Percentiles rank a stretch among this genome's conserved stretches.
Evolutionary conservation across 306 rosid genomes (phyloP).

Genomic region (Cucumis cinereus): DNA sequence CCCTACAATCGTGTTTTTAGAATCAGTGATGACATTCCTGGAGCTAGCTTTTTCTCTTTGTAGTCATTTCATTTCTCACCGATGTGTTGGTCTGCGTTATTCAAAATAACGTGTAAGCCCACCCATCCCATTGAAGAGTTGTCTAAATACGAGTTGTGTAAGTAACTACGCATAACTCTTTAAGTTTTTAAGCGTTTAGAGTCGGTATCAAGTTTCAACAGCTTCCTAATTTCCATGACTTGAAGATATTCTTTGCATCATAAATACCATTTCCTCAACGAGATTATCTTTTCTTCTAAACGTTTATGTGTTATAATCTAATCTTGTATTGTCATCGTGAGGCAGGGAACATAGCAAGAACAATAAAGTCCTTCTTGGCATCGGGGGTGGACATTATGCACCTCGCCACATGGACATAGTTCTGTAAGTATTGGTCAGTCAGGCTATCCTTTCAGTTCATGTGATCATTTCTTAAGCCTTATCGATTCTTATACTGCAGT

Average conservation of each 20-base stretch:
- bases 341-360: slow-evolving; percentile 56
- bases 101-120: not conserved
- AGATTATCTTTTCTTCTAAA: not conserved
- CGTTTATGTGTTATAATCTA: not conserved
- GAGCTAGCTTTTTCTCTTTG: not conserved
- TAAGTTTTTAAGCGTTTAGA: not conserved
- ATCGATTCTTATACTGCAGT: too few species aligned
- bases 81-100: not conserved
- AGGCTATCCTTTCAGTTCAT: not conserved
- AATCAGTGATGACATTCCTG: not conserved
- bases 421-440: slow-evolving; percentile 31
- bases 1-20: not conserved
- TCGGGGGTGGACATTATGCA: slow-evolving; percentile 93
- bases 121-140: not conserved
- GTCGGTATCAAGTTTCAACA: not conserved
- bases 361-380: slow-evolving; percentile 73
- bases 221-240: not conserved
- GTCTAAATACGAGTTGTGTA: not conserved
- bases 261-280: not conserved
- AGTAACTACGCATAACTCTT: not conserved
- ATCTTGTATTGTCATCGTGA: slow-evolving; percentile 8
- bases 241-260: not conserved
- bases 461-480: not conserved
- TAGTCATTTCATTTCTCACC: slow-evolving; percentile 1
- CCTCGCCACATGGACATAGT: slow-evolving; percentile 91